Conservation (phyloP, 169 alveolate species). For the Eimeria falciformis region DNA sequence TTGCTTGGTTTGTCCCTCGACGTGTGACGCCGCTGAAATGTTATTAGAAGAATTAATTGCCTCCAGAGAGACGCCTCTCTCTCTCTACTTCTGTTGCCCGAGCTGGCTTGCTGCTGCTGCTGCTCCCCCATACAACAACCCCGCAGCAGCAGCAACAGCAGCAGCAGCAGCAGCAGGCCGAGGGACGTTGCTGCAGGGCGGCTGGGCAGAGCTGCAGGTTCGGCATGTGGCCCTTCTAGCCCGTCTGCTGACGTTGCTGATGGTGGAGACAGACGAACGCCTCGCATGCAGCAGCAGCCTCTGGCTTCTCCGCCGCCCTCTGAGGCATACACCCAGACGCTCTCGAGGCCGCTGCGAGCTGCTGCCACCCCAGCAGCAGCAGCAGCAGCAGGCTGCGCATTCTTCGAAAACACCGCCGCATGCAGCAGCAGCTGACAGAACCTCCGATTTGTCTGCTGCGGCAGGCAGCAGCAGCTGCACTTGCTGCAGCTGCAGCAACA, state of each 20-base stretch:
- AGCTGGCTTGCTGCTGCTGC: constrained; percentile 24
- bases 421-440: neutral
- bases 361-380: constrained; percentile 6
- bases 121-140: neutral
- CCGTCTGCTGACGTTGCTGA: constrained; percentile 53
- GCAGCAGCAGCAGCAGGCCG: neutral
- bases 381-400: neutral
- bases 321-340: no score
- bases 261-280: constrained; percentile 60
- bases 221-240: constrained; percentile 51
- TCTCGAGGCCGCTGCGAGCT: neutral
- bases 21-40: constrained; percentile 60
- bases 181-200: constrained; percentile 19
- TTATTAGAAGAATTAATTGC: constrained; percentile 42
- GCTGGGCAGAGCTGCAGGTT: constrained; percentile 23
- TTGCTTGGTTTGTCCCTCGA: constrained; percentile 10
- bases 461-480: neutral
- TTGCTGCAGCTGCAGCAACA: neutral
- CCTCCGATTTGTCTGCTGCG: neutral
- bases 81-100: constrained; percentile 11
- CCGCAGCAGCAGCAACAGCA: neutral
- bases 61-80: constrained; percentile 29
- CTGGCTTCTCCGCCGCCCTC: constrained; percentile 29
- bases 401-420: neutral
- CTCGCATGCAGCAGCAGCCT: constrained; percentile 59